Percentiles rank a stretch among this genome's conserved stretches.
These are phyloP conservation scores for Pachyrhizus erosus DNA, from an alignment of 306 rosid genomes.

Conservation along the genomic window DNA sequence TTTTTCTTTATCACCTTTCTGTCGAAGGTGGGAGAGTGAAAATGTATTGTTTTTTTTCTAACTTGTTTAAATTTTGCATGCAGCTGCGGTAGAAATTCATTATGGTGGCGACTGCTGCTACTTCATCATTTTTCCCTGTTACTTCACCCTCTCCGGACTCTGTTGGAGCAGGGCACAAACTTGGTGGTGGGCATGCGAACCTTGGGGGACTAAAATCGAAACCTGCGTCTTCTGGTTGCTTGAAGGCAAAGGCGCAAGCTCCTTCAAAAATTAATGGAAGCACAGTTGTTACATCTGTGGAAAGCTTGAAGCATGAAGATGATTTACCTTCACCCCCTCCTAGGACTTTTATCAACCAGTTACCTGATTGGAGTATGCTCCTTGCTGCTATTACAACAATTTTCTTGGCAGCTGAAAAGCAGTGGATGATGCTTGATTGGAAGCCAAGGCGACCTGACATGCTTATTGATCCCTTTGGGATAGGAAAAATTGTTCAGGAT, in stretches of 20 bases:
- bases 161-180: constrained; percentile 56
- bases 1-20: background rate
- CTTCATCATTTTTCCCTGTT: constrained; percentile 74
- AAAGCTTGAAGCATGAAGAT: constrained; percentile 64
- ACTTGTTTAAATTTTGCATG: constrained; percentile 36
- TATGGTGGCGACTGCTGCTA: constrained; percentile 95
- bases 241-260: constrained; percentile 94
- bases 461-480: constrained; percentile 91
- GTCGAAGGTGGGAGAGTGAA: constrained; percentile 31
- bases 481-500: constrained; percentile 95
- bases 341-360: constrained; percentile 88
- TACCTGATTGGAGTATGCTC: constrained; percentile 99
- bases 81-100: constrained; percentile 47
- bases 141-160: constrained; percentile 64
- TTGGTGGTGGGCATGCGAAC: constrained; percentile 54
- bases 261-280: constrained; percentile 88
- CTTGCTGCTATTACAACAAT: constrained; percentile 99
- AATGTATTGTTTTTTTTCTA: background rate
- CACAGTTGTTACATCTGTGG: constrained; percentile 64
- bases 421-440: constrained; percentile 99
- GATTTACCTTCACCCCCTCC: constrained; percentile 70
- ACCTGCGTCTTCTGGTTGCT: constrained; percentile 59
- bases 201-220: constrained; percentile 69
- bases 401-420: constrained; percentile 98
- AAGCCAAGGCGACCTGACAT: constrained; percentile 93